A percentile compares a stretch with the other conserved stretches of the same genome.
phyloP scores from a whole-genome alignment of 2,329 filamentous ascomycete genomes.

The Coniochaeta prunicola region DNA sequence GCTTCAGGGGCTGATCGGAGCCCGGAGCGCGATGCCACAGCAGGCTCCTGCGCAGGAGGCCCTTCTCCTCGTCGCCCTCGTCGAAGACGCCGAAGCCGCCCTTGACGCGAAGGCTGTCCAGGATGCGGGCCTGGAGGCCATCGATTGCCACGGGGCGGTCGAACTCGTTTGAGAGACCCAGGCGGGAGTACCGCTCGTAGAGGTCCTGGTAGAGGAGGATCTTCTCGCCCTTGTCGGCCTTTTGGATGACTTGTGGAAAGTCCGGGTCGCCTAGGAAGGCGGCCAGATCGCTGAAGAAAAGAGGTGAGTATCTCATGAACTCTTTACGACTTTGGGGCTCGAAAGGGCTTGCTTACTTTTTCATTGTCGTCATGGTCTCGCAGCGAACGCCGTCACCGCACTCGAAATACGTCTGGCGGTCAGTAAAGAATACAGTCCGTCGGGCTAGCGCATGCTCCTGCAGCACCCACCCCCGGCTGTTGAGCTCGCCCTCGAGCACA shows the following conservation, averaged over 20 bases:
- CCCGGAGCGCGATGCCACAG: constrained; percentile 16
- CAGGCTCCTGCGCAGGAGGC: constrained; percentile 17
- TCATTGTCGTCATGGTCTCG: constrained; percentile 23
- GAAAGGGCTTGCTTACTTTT: constrained; percentile 20
- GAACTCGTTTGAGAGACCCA: constrained; percentile 9
- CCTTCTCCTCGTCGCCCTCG: neutral
- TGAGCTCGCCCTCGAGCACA: constrained; percentile 22
- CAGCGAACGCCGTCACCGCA: constrained; percentile 27
- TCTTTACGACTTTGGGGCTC: neutral
- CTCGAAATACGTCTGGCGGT: constrained; percentile 28
- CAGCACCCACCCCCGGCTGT: constrained; percentile 28
- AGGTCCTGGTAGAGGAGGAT: constrained; percentile 14
- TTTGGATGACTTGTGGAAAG: constrained; percentile 12
- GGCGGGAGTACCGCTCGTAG: constrained; percentile 21
- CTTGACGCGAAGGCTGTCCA: constrained; percentile 10
- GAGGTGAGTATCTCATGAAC: neutral
- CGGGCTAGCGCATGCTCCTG: constrained; percentile 29
- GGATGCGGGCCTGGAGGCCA: constrained; percentile 20
- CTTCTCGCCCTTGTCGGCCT: constrained; percentile 7
- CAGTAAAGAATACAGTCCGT: constrained; percentile 29
- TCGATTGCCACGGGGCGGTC: constrained; percentile 23
- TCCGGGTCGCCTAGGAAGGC: constrained; percentile 19
- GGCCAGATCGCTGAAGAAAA: constrained; percentile 4
- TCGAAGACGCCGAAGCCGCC: constrained; percentile 24
- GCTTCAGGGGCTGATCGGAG: constrained; percentile 1